Conservation (phyloP, 352 stramenopile species). For the Thalassiosira livingstoniorum region DNA sequence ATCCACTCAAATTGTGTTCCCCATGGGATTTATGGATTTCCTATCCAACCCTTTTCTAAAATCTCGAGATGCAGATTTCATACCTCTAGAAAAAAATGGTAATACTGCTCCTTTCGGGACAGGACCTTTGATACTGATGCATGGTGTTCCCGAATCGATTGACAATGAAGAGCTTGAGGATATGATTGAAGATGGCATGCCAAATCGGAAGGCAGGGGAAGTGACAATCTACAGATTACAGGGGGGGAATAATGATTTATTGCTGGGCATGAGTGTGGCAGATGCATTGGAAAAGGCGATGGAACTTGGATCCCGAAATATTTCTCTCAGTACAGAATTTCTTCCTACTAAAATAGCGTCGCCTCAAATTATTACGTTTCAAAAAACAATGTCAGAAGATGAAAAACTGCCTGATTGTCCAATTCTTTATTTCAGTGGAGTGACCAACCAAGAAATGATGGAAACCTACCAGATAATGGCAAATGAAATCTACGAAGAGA, state of each 20-base stretch:
- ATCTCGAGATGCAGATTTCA: slow-evolving; percentile 66
- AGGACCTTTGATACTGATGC: slow-evolving; percentile 69
- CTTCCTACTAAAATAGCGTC: not conserved
- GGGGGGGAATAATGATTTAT: slow-evolving; percentile 12
- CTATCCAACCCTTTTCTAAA: slow-evolving; percentile 62
- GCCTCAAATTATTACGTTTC: not conserved
- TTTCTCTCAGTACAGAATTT: not conserved
- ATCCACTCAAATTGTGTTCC: too few species aligned
- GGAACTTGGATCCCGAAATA: too few species aligned
- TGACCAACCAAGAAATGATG: slow-evolving; percentile 81
- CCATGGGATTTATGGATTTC: too few species aligned
- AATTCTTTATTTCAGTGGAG: slow-evolving; percentile 74
- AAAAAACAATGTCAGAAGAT: not conserved
- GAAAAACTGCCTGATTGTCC: slow-evolving; percentile 50
- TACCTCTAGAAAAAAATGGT: slow-evolving; percentile 51
- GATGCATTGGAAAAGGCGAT: slow-evolving; percentile 57
- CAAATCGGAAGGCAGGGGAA: slow-evolving; percentile 25
- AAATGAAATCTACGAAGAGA: slow-evolving; percentile 77
- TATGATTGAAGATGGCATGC: slow-evolving; percentile 74
- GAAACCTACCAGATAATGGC: slow-evolving; percentile 71
- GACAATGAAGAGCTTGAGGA: slow-evolving; percentile 67
- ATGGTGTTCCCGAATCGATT: slow-evolving; percentile 67
- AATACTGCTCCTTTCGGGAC: slow-evolving; percentile 62
- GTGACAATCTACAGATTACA: slow-evolving; percentile 22
- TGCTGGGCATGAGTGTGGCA: slow-evolving; percentile 59